Evolutionary conservation across 768 basidiomycete genomes (phyloP), one percentile per base, ranked within the genome.

Genomic region (Suillus ampliporus): DNA sequence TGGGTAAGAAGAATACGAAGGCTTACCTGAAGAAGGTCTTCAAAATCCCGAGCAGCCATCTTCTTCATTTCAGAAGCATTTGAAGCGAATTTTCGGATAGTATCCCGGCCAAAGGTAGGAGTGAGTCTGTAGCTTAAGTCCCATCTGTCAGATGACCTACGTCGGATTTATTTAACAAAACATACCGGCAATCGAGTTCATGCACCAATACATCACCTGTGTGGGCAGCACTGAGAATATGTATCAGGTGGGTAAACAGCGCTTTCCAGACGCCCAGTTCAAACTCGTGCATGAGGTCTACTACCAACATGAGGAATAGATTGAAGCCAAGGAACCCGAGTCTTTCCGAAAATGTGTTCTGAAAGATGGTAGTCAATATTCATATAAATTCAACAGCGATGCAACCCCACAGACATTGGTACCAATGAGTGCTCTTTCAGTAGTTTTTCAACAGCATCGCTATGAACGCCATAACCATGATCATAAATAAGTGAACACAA

Each of bases 21-120:
- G 3, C 56, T 23, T 51, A 68, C 74, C 65, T 78, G 77, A 0
- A 79, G 61, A 14, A 79, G 62, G 48, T 79, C 78, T 47, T 79
- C 75, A 61, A 69, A 79, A 54, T 80, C 74, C 17, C 71, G 65
- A 15, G 66, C 66, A 10, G 66, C 61, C 53, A 71, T 43, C 44
- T 67, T 62, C 63, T 69, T 68, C 62, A 72, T 48, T 23, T 66
- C 68, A 1, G 64, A 66, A 0, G 65, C 59, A 50, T 75, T 74
- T 8, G 37, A 34, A 4, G n/a, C 19, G 40, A 76, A 76, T 3
- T 61, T 58, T 15, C 72, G 54, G 11, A 76, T 72, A 1, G 71
- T 72, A 4, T 58, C 46, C 2, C 62, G 35, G 0, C 75, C 71
- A 56, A 76, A 76, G 19, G 67, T 66, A 1, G 73, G 71, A 1